phyloP scores from a whole-genome alignment of 352 stramenopile species.

The Phytophthora parvispora region DNA sequence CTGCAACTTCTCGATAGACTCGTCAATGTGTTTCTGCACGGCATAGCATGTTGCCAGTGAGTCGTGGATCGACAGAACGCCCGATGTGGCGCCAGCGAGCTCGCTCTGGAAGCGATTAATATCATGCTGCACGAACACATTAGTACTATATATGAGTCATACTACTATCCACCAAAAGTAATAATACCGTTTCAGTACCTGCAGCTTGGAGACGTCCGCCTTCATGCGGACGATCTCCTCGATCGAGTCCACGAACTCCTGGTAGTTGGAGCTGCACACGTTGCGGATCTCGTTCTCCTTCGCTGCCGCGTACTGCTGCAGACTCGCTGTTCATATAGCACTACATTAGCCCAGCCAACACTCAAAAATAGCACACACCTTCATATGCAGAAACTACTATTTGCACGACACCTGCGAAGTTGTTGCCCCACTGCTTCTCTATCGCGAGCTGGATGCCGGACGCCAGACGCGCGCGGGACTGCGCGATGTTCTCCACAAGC shows the following conservation, averaged over 20 bases:
- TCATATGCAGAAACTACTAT: slow-evolving; percentile 10
- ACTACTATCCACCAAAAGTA: background rate
- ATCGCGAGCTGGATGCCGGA: slow-evolving; percentile 84
- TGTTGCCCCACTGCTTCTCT: slow-evolving; percentile 85
- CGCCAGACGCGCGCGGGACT: slow-evolving; percentile 74
- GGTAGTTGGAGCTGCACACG: slow-evolving; percentile 85
- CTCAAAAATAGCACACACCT: background rate
- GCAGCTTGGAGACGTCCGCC: slow-evolving; percentile 69
- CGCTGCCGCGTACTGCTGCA: slow-evolving; percentile 62
- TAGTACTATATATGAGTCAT: background rate
- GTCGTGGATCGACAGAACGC: slow-evolving; percentile 65
- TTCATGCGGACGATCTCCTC: slow-evolving; percentile 90
- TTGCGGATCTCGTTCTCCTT: slow-evolving; percentile 83
- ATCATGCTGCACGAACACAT: slow-evolving; percentile 42
- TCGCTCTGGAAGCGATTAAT: slow-evolving; percentile 79
- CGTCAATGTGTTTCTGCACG: slow-evolving; percentile 78
- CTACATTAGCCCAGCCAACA: background rate
- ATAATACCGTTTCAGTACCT: slow-evolving; percentile 36
- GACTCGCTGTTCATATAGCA: slow-evolving; percentile 44
- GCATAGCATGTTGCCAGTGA: slow-evolving; percentile 65
- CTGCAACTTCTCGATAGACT: slow-evolving; percentile 83
- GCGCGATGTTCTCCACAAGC: slow-evolving; percentile 85
- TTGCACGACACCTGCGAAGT: slow-evolving; percentile 66
- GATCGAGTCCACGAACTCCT: slow-evolving; percentile 86
- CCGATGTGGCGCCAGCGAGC: slow-evolving; percentile 54